These are phyloP conservation scores for Stenogyne calaminthoides DNA, from an alignment of 305 asterid genomes.

Conservation along the genomic window DNA sequence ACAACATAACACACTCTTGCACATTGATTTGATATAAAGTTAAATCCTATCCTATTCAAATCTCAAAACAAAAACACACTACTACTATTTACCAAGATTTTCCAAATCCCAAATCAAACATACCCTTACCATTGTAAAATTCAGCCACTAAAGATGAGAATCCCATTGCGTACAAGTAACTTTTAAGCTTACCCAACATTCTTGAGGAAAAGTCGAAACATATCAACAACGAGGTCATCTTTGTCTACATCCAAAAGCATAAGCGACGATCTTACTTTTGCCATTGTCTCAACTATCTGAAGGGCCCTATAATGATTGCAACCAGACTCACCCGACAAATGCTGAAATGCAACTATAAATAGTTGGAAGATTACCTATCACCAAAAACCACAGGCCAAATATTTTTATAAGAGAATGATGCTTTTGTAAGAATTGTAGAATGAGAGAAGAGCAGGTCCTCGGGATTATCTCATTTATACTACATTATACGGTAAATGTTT, in stretches of 20 bases:
- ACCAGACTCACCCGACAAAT: constrained; percentile 40
- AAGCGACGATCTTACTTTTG: constrained; percentile 48
- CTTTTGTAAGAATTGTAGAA: neutral
- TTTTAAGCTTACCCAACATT: constrained; percentile 47
- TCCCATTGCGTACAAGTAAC: too few relatives aligned
- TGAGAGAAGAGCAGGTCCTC: neutral
- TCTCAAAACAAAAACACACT: too few relatives aligned
- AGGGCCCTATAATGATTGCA: constrained; percentile 38
- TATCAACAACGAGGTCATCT: constrained; percentile 42
- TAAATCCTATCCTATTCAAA: too few relatives aligned
- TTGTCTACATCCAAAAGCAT: constrained; percentile 50
- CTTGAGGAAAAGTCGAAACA: constrained; percentile 47
- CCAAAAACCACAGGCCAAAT: constrained; percentile 27
- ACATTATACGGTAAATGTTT: neutral
- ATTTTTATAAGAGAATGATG: constrained; percentile 1
- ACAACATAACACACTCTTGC: too few relatives aligned
- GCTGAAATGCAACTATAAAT: constrained; percentile 46
- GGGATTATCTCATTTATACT: neutral
- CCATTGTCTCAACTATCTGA: constrained; percentile 49
- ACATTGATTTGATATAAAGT: too few relatives aligned
- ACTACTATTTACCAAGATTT: too few relatives aligned
- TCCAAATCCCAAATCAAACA: too few relatives aligned
- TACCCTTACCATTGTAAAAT: neutral
- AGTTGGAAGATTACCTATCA: constrained; percentile 54
- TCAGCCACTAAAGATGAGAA: too few relatives aligned